Evolutionary conservation across 768 basidiomycete genomes (phyloP), one percentile per base, ranked within the genome.

Genomic region (Asterophora parasitica): DNA sequence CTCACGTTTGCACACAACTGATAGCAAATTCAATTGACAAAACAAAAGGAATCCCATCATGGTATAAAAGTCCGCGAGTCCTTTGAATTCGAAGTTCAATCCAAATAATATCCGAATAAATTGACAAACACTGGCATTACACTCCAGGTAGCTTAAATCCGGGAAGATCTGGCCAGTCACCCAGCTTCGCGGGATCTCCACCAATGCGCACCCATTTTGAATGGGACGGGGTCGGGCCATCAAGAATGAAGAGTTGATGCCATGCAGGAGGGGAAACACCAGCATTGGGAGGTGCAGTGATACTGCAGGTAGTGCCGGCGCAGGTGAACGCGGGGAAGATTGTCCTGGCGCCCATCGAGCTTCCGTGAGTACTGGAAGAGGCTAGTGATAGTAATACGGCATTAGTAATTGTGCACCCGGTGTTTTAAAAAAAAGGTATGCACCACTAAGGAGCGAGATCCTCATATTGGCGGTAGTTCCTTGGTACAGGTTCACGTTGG

Each of bases 191-290:
- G 0, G 87, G 88, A 59, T 91, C 89, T 0, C 85, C 85, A 15
- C 88, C 88, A 42, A 91, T 85, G 20, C 87, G 78, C 10, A 92
- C 77, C 81, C 84, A 88, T 9, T 71, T 64, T 13, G 86, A 85
- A 53, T 81, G 76, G 19, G 84, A 88, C 3, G 89, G 88, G 3
- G 86, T 88, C 23, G 85, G 82, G 1, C 86, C 86, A 44, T 89
- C 87, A 23, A 91, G 69, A 38, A 91, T 71, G 60, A 84, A 91
- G 8, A 91, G 58, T 60, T 85, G 83, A 47, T 82, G 78, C 82
- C 88, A 90, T 4, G 81, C 84, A 0, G 88, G 88, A 12, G 88
- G 87, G 13, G 77, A 79, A 8, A 90, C 69, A 52, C 68, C 67
- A 7, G 77, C 67, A 55, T 88, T 82, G 0, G 88, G 88, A 8